Evolutionary conservation across 805 yeast species (phyloP).

Genomic region (Kazachstania viticola): DNA sequence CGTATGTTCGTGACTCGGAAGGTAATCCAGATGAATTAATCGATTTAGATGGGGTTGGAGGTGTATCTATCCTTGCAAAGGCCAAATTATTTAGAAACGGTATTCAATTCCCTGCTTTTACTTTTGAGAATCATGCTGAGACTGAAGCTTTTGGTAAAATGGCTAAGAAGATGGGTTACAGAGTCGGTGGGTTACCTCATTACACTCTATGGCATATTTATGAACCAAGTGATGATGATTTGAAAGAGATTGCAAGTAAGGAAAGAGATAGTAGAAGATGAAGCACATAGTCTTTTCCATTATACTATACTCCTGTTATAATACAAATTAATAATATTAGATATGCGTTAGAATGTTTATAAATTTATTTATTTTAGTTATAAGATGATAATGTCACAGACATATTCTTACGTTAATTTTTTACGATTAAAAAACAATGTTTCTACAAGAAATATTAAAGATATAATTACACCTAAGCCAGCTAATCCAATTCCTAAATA

Average conservation of each 20-base stretch:
- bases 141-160: constrained; percentile 87
- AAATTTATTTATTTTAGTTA: no score
- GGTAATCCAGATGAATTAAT: constrained; percentile 91
- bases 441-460: constrained; percentile 9
- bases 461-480: constrained; percentile 10
- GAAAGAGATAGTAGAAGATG: constrained; percentile 42
- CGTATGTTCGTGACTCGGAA: constrained; percentile 86
- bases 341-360: no score
- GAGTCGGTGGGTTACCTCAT: constrained; percentile 82
- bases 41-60: constrained; percentile 94
- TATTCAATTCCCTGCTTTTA: constrained; percentile 92
- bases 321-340: no score
- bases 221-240: constrained; percentile 80
- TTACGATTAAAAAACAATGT: constrained; percentile 6
- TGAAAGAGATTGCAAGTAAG: constrained; percentile 52
- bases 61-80: constrained; percentile 83
- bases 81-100: constrained; percentile 82
- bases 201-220: constrained; percentile 85
- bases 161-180: constrained; percentile 67
- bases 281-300: neutral
- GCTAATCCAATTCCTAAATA: constrained; percentile 55
- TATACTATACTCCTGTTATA: no score
- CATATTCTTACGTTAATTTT: neutral
- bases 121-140: constrained; percentile 93
- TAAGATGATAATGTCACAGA: no score